Evolutionary conservation across 108 stramenopile species (phyloP).

Genomic region (Nannochloropsis oceanica): DNA sequence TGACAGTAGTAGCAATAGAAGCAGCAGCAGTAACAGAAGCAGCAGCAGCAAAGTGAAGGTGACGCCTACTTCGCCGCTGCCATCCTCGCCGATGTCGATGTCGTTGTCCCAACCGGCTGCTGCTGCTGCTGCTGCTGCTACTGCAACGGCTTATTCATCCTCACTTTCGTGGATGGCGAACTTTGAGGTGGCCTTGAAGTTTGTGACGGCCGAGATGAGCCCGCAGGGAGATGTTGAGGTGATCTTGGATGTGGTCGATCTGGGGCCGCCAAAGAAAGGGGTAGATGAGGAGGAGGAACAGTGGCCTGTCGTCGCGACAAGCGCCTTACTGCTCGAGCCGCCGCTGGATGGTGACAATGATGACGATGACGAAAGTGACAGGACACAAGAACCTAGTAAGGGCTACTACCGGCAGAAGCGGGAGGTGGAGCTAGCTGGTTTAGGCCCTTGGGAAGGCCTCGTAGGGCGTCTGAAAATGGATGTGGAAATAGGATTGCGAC

Average conservation of each 20-base stretch:
- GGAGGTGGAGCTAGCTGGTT: background rate
- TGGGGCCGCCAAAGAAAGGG: background rate
- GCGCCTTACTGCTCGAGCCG: background rate
- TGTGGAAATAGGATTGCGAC: background rate
- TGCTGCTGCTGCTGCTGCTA: no score
- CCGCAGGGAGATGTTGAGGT: background rate
- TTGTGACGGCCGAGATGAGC: background rate
- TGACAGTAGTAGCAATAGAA: background rate
- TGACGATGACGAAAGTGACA: background rate
- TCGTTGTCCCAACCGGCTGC: background rate
- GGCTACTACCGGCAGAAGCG: background rate
- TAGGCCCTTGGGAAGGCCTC: background rate
- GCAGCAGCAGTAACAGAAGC: background rate
- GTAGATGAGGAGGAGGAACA: background rate
- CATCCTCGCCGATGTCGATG: background rate
- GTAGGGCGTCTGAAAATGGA: background rate
- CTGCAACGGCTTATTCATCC: background rate
- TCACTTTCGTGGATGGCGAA: background rate
- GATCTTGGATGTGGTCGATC: background rate
- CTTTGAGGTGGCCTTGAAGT: background rate
- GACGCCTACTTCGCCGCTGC: background rate
- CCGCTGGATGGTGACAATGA: background rate
- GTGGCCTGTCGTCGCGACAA: background rate
- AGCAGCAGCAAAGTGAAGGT: background rate
- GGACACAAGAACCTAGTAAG: background rate